Conservation (phyloP, 2,329 filamentous ascomycete genomes). For the Aureobasidium sp. region DNA sequence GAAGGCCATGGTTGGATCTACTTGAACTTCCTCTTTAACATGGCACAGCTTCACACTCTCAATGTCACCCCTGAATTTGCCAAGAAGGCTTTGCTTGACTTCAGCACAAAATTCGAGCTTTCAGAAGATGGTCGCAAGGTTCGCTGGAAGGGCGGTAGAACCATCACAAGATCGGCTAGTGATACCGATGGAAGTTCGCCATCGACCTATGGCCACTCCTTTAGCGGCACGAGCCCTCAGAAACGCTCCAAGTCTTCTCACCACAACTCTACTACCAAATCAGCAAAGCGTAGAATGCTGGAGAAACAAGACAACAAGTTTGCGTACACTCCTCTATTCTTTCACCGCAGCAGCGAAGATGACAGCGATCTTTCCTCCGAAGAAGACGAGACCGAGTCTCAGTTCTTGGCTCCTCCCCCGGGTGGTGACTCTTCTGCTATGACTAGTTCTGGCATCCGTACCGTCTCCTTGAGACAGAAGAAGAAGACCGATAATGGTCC, state of each 20-base stretch:
- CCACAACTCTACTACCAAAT: neutral
- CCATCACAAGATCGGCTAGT: constrained; percentile 59
- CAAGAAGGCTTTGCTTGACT: constrained; percentile 60
- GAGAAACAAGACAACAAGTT: constrained; percentile 28
- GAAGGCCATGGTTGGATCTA: constrained; percentile 76
- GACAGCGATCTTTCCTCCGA: constrained; percentile 30
- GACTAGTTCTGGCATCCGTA: constrained; percentile 40
- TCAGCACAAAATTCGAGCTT: constrained; percentile 69
- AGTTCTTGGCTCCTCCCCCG: constrained; percentile 20
- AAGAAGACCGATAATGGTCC: constrained; percentile 60
- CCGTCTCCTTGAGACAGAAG: constrained; percentile 33
- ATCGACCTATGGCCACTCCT: constrained; percentile 13
- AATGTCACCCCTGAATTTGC: constrained; percentile 76
- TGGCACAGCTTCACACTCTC: constrained; percentile 79
- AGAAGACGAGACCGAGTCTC: constrained; percentile 29
- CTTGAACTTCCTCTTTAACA: constrained; percentile 68
- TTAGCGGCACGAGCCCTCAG: constrained; percentile 21
- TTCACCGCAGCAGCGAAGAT: constrained; percentile 37
- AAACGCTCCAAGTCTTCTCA: constrained; percentile 22
- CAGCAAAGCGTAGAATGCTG: neutral
- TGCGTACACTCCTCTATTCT: constrained; percentile 43
- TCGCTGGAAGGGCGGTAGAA: constrained; percentile 65
- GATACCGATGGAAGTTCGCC: constrained; percentile 36
- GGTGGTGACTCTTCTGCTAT: constrained; percentile 36
- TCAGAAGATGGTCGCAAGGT: constrained; percentile 72